Percentiles rank a stretch among this genome's conserved stretches.
phyloP scores from a whole-genome alignment of 2,329 filamentous ascomycete genomes.

The Coniella vitis region DNA sequence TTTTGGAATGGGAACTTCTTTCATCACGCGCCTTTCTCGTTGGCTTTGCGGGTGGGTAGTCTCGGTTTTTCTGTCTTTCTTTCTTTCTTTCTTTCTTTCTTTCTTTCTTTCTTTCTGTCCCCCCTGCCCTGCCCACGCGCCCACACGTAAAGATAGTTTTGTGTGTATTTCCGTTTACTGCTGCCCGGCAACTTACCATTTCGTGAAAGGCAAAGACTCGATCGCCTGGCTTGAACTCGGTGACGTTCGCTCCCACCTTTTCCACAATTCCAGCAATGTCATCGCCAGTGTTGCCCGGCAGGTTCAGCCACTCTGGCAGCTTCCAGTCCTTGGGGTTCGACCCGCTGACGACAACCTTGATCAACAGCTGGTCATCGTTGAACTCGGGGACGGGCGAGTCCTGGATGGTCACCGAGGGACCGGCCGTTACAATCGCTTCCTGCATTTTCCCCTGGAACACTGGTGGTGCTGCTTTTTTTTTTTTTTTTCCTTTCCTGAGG shows the following conservation, averaged over 20 bases:
- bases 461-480: too few species aligned
- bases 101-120: too few species aligned
- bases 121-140: too few species aligned
- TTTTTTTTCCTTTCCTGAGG: too few species aligned
- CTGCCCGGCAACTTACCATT: slow-evolving; percentile 20
- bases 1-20: too few species aligned
- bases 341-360: slow-evolving; percentile 35
- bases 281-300: slow-evolving; percentile 40
- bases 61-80: too few species aligned
- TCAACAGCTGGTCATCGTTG: slow-evolving; percentile 32
- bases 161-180: too few species aligned
- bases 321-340: slow-evolving; percentile 45
- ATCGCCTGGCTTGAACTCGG: slow-evolving; percentile 51
- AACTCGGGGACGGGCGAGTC: slow-evolving; percentile 34
- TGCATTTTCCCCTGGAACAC: too few species aligned
- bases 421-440: slow-evolving; percentile 7
- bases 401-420: slow-evolving; percentile 28
- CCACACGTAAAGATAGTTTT: too few species aligned
- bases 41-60: too few species aligned
- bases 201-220: slow-evolving; percentile 48
- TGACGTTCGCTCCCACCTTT: slow-evolving; percentile 46
- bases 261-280: slow-evolving; percentile 50
- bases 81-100: too few species aligned
- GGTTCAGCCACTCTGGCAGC: slow-evolving; percentile 21
- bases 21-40: too few species aligned